These are phyloP conservation scores for Heritiera fomes DNA, from an alignment of 345 rosid species.

Conservation along the genomic window DNA sequence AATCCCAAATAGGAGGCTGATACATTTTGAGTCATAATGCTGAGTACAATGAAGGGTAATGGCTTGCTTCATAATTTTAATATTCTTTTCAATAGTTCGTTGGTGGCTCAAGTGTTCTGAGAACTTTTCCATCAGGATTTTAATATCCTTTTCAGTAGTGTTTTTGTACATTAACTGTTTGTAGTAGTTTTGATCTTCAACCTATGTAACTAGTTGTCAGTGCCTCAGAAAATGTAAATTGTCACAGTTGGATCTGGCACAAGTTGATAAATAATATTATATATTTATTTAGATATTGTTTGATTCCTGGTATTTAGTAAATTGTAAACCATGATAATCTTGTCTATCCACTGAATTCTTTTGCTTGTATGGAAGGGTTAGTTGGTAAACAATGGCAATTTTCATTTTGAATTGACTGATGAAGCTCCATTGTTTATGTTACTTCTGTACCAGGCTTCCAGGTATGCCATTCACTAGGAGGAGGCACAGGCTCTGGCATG, in stretches of 20 bases:
- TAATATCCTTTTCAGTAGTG: not conserved
- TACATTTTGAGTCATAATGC: not conserved
- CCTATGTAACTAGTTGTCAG: not conserved
- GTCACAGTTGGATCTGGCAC: not conserved
- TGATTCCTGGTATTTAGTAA: not conserved
- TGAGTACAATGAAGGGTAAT: not conserved
- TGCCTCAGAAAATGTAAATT: not conserved
- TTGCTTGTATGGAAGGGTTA: not conserved
- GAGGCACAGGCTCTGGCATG: conserved; percentile 98
- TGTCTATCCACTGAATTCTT: not conserved
- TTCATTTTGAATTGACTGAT: conserved; percentile 8
- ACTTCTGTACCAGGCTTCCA: conserved; percentile 65
- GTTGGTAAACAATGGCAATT: not conserved
- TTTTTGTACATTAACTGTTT: not conserved
- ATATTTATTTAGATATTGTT: not conserved
- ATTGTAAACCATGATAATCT: not conserved
- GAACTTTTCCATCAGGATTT: not conserved
- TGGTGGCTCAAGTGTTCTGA: not conserved
- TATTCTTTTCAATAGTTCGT: not conserved
- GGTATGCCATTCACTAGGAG: conserved; percentile 96
- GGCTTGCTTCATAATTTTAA: not conserved
- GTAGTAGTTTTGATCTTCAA: not conserved
- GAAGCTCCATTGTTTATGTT: conserved; percentile 16
- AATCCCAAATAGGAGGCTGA: not conserved
- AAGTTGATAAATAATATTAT: not conserved